Percentiles rank a stretch among this genome's conserved stretches.
Evolutionary conservation across 305 asterid species (phyloP).

Genomic region (Fraxinus baroniana): DNA sequence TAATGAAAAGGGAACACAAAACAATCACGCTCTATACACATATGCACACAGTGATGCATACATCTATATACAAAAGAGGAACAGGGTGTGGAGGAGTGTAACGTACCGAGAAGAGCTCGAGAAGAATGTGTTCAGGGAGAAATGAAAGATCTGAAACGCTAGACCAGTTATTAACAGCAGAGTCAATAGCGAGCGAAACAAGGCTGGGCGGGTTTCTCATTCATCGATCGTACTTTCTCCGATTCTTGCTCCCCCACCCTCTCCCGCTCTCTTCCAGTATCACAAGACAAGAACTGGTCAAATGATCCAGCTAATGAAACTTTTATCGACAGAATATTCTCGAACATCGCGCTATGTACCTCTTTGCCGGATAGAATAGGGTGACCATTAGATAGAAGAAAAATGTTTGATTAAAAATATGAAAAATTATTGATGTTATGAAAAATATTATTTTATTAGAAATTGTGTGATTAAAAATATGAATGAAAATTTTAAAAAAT

Average conservation of each 20-base stretch:
- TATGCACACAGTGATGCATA: background rate
- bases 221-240: constrained; percentile 43
- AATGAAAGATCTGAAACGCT: constrained; percentile 72
- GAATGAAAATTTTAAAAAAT: too few relatives aligned
- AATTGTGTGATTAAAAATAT: too few relatives aligned
- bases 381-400: too few relatives aligned
- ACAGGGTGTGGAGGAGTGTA: background rate
- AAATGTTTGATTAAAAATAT: too few relatives aligned
- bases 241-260: constrained; percentile 33
- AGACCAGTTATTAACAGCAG: constrained; percentile 55
- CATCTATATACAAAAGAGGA: background rate
- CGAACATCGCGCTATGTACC: background rate
- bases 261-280: constrained; percentile 4
- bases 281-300: background rate
- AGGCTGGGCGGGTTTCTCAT: constrained; percentile 83
- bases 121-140: constrained; percentile 75
- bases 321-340: background rate
- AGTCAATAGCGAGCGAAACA: constrained; percentile 74
- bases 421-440: too few relatives aligned
- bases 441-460: too few relatives aligned
- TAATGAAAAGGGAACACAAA: constrained; percentile 6
- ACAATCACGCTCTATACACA: background rate
- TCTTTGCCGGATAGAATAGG: background rate
- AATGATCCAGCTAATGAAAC: background rate
- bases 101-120: constrained; percentile 64